phyloP scores from a whole-genome alignment of 179 eudicot genomes.

The Vitellaria paradoxa region DNA sequence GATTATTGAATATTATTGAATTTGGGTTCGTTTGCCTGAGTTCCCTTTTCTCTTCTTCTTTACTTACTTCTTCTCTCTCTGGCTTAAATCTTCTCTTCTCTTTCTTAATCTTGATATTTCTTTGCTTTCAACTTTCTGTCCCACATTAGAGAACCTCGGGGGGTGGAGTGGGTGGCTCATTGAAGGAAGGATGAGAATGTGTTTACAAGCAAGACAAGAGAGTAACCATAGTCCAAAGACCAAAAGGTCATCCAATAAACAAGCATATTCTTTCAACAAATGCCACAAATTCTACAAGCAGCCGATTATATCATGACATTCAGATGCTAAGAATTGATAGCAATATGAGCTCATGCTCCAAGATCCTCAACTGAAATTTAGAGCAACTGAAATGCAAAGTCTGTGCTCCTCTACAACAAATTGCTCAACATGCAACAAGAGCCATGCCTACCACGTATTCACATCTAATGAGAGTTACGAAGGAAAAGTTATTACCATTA shows the following conservation, averaged over 20 bases:
- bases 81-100: too few relatives aligned
- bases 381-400: not conserved
- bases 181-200: not conserved
- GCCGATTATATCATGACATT: not conserved
- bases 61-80: too few relatives aligned
- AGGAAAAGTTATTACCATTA: slow-evolving; percentile 53
- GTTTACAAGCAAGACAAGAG: not conserved
- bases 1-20: too few relatives aligned
- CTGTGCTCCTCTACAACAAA: not conserved
- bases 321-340: not conserved
- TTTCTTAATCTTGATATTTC: too few relatives aligned
- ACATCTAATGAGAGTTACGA: not conserved
- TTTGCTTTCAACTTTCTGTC: too few relatives aligned
- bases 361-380: not conserved
- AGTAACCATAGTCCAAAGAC: not conserved
- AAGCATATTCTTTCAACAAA: not conserved
- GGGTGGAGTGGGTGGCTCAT: too few relatives aligned
- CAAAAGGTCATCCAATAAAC: not conserved
- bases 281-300: not conserved
- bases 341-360: not conserved
- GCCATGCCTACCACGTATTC: not conserved
- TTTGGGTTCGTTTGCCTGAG: too few relatives aligned
- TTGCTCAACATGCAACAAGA: not conserved
- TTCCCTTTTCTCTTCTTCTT: too few relatives aligned
- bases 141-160: too few relatives aligned